These are phyloP conservation scores for Apiotrichum laibachii DNA, from an alignment of 1,284 basidiomycete genomes.

Conservation along the genomic window DNA sequence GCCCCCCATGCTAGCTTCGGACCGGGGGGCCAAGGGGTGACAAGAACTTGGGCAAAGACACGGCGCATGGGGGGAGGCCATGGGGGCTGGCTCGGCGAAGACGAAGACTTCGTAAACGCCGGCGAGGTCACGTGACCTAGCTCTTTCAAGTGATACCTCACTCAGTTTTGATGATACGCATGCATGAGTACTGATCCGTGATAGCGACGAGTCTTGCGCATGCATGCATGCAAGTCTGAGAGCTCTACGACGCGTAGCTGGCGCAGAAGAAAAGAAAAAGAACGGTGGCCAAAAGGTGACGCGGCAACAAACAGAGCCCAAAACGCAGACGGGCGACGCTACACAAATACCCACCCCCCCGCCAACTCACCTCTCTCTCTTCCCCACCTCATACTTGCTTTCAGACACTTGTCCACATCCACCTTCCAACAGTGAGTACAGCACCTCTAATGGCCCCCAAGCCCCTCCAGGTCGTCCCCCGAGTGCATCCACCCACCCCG, in stretches of 20 bases:
- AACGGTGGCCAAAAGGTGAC: constrained; percentile 4
- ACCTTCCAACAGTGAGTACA: constrained; percentile 2
- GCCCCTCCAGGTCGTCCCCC: neutral
- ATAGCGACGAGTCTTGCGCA: constrained; percentile 3
- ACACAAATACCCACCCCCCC: constrained; percentile 9
- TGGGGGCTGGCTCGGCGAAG: constrained; percentile 5
- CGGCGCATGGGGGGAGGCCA: neutral
- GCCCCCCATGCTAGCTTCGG: neutral
- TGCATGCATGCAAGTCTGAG: constrained; percentile 3
- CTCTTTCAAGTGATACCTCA: neutral
- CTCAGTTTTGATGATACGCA: neutral
- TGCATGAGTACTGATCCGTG: constrained; percentile 2
- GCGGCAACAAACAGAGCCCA: constrained; percentile 2
- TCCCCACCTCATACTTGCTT: constrained; percentile 2
- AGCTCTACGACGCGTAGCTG: neutral
- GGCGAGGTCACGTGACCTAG: constrained; percentile 1
- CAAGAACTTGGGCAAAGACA: neutral
- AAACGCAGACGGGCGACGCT: neutral
- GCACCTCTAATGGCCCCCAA: neutral
- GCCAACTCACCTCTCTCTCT: constrained; percentile 2
- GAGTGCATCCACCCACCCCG: neutral
- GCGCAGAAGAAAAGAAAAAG: neutral
- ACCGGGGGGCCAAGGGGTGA: neutral
- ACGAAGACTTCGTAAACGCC: constrained; percentile 1
- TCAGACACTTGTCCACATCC: constrained; percentile 1